Conservation (phyloP, 139 green algal genomes). For the Picochlorum sp. region DNA sequence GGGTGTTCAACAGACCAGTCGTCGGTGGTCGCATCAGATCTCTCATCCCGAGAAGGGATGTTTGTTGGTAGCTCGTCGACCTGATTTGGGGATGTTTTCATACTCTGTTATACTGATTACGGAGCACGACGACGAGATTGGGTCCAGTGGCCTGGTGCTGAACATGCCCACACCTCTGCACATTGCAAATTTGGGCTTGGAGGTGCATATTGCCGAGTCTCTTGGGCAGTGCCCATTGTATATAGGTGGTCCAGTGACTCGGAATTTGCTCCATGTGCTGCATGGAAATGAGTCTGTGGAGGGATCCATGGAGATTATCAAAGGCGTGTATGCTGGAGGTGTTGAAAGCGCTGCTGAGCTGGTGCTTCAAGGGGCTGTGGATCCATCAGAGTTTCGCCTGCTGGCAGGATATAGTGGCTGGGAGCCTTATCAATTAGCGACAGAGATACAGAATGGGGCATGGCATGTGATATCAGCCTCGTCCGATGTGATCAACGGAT, state of each 20-base stretch:
- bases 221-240: conserved; percentile 25
- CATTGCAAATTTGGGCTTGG: conserved; percentile 19
- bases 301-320: conserved; percentile 22
- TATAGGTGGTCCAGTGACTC: conserved; percentile 25
- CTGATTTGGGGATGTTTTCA: conserved; percentile 24
- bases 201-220: conserved; percentile 19
- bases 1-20: neutral
- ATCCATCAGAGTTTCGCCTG: conserved; percentile 24
- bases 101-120: conserved; percentile 15
- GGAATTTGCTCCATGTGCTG: conserved; percentile 30
- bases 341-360: conserved; percentile 24
- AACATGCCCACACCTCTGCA: conserved; percentile 25
- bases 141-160: conserved; percentile 19
- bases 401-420: conserved; percentile 30
- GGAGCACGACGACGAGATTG: conserved; percentile 20
- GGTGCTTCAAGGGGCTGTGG: conserved; percentile 14
- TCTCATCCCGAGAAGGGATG: conserved; percentile 29
- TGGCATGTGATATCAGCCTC: conserved; percentile 22
- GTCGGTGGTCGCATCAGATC: conserved; percentile 27
- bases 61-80: conserved; percentile 25
- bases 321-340: conserved; percentile 31
- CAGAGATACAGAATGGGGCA: conserved; percentile 8
- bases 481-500: conserved; percentile 11
- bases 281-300: conserved; percentile 21
- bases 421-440: conserved; percentile 24